These are phyloP conservation scores for Nidula niveotomentosa DNA, from an alignment of 1,284 basidiomycete genomes.

Conservation along the genomic window DNA sequence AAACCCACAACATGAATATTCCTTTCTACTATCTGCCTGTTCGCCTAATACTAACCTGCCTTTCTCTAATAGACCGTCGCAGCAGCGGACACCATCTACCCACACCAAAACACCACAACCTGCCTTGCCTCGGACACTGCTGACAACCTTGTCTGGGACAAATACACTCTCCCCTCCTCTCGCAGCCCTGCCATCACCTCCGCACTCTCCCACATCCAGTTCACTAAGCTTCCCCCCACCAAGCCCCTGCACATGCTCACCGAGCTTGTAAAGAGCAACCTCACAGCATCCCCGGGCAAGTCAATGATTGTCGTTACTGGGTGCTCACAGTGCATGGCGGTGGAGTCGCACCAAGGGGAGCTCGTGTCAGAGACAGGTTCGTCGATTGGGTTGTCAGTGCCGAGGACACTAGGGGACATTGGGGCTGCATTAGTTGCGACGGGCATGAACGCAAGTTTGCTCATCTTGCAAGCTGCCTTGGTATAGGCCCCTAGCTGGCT, in stretches of 20 bases:
- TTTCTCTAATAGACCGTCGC: constrained; percentile 35
- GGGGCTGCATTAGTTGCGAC: constrained; percentile 65
- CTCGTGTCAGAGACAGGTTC: constrained; percentile 48
- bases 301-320: constrained; percentile 69
- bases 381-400: constrained; percentile 55
- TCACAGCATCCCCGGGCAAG: constrained; percentile 16
- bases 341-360: constrained; percentile 44
- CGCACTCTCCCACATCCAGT: constrained; percentile 57
- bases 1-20: constrained; percentile 23
- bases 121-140: constrained; percentile 72
- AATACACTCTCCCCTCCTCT: constrained; percentile 35
- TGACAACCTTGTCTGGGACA: constrained; percentile 69
- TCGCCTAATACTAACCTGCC: constrained; percentile 6
- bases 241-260: constrained; percentile 57
- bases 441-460: constrained; percentile 48
- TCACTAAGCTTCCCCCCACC: constrained; percentile 43
- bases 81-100: constrained; percentile 71
- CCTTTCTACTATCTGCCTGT: constrained; percentile 1
- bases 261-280: constrained; percentile 35
- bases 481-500: no score
- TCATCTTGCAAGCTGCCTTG: constrained; percentile 57
- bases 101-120: constrained; percentile 56
- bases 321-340: constrained; percentile 69
- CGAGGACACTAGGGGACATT: constrained; percentile 77
- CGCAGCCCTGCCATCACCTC: constrained; percentile 27